These are phyloP conservation scores for Erodium moschatum DNA, from an alignment of 441 rosid genomes.

Conservation along the genomic window DNA sequence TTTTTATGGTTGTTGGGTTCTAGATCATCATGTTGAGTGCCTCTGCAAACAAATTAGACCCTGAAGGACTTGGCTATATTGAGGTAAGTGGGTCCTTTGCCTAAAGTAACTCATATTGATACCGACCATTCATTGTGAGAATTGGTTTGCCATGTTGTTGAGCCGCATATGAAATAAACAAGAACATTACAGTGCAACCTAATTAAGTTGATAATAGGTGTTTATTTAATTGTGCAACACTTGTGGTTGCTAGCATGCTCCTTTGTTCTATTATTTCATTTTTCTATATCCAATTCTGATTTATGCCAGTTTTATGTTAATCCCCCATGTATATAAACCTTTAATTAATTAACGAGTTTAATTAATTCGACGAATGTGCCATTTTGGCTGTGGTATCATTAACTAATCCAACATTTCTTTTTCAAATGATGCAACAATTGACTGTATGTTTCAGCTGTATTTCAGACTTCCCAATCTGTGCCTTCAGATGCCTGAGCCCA, in stretches of 20 bases:
- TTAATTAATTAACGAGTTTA: not conserved
- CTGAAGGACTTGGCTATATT: constrained; percentile 69
- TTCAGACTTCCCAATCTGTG: constrained; percentile 95
- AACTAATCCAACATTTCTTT: too few species aligned
- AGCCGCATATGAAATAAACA: constrained; percentile 20
- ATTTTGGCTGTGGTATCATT: too few species aligned
- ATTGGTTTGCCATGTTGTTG: constrained; percentile 22
- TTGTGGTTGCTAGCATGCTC: too few species aligned
- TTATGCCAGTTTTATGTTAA: too few species aligned
- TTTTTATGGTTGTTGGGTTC: not conserved
- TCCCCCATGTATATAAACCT: too few species aligned
- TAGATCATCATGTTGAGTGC: constrained; percentile 73
- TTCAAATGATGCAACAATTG: too few species aligned
- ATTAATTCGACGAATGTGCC: too few species aligned
- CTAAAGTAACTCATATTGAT: too few species aligned
- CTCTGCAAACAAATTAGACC: constrained; percentile 64
- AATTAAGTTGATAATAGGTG: constrained; percentile 6
- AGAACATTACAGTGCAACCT: not conserved
- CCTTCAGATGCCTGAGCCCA: constrained; percentile 86
- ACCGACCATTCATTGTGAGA: not conserved
- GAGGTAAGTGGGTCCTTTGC: constrained; percentile 46
- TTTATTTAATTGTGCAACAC: too few species aligned
- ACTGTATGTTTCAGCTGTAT: constrained; percentile 11
- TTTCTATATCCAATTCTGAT: too few species aligned
- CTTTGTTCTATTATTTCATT: too few species aligned